A percentile compares a stretch with the other conserved stretches of the same genome.
phyloP scores from a whole-genome alignment of 139 green algal species.

The Picochlorum sp. region DNA sequence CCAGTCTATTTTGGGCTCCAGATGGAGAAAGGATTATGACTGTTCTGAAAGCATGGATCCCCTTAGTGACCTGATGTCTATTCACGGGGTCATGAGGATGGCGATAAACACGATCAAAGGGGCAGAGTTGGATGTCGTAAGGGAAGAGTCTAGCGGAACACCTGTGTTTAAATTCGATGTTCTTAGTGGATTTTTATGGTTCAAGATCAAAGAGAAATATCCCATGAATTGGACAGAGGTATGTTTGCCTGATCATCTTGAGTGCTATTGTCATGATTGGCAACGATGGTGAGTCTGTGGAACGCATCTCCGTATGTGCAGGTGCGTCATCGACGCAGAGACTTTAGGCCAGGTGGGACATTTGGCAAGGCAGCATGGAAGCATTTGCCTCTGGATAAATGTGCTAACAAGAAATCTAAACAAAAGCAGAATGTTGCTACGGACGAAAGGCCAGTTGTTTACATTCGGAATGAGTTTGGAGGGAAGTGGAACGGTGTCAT shows the following conservation, averaged over 20 bases:
- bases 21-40: constrained; percentile 12
- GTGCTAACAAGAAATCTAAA: too few relatives aligned
- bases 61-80: constrained; percentile 8
- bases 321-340: neutral
- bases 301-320: neutral
- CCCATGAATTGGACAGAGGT: neutral
- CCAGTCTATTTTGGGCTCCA: neutral
- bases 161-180: constrained; percentile 7
- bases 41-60: constrained; percentile 11
- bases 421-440: neutral
- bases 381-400: neutral
- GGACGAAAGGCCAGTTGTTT: neutral
- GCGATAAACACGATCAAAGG: constrained; percentile 17
- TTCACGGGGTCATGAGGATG: constrained; percentile 5
- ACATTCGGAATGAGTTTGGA: neutral
- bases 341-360: constrained; percentile 4
- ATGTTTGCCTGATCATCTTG: neutral
- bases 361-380: neutral
- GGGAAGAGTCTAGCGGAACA: neutral
- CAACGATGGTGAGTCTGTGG: neutral
- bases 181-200: constrained; percentile 19
- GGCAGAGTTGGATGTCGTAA: neutral
- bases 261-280: neutral
- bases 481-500: neutral
- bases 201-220: constrained; percentile 9